These are phyloP conservation scores for Colletotrichum cereale DNA, from an alignment of 2,329 filamentous ascomycete species.

Conservation along the genomic window DNA sequence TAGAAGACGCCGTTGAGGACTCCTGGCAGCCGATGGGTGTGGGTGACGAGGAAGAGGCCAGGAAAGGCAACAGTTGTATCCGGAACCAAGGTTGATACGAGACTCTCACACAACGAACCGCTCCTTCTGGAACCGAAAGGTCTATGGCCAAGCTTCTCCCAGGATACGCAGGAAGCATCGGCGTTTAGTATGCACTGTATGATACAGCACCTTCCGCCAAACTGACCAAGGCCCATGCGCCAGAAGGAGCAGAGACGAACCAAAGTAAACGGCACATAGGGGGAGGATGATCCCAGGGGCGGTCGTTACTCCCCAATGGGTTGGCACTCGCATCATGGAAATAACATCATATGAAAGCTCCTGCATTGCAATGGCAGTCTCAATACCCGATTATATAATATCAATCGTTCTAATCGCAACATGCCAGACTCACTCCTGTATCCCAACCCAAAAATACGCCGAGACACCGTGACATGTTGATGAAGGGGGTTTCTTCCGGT, in stretches of 20 bases:
- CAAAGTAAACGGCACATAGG: neutral
- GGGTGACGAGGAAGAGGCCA: neutral
- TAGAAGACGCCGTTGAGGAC: neutral
- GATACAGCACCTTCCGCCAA: neutral
- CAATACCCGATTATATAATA: neutral
- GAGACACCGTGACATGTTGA: constrained; percentile 23
- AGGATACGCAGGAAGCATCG: no score
- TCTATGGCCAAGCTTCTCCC: neutral
- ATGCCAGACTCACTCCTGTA: neutral
- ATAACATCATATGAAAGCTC: neutral
- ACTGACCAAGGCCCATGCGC: no score
- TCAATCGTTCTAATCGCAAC: constrained; percentile 4
- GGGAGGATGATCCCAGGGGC: no score
- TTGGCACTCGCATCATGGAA: neutral
- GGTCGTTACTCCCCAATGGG: neutral
- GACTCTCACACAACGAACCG: neutral
- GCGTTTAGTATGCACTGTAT: neutral
- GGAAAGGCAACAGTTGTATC: neutral
- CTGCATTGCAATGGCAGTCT: neutral
- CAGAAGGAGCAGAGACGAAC: neutral
- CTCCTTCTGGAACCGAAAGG: neutral
- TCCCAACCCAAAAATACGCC: constrained; percentile 19
- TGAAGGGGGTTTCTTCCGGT: constrained; percentile 29
- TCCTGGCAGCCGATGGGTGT: neutral
- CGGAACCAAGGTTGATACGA: neutral